Percentiles rank a stretch among this genome's conserved stretches.
Evolutionary conservation across 352 stramenopile genomes (phyloP).

Genomic region (Pythium rhizo-oryzae): DNA sequence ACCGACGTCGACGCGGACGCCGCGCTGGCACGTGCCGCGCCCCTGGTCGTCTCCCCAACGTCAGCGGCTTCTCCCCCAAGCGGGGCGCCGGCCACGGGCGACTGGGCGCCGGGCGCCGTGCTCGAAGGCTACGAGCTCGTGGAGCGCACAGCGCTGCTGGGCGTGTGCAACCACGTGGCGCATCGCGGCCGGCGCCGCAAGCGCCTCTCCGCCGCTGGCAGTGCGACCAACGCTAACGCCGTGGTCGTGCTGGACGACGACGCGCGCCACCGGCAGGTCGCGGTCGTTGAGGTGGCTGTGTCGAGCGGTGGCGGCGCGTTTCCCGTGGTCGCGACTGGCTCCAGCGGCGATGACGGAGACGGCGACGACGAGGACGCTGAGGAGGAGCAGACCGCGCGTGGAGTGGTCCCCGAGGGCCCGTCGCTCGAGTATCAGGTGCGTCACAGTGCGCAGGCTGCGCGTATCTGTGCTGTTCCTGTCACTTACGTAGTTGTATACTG

Average conservation of each 20-base stretch:
- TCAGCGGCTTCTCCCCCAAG: neutral
- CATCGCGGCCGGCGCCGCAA: neutral
- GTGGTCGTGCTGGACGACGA: constrained; percentile 5
- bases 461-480: too few relatives aligned
- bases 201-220: neutral
- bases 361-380: neutral
- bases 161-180: constrained; percentile 54
- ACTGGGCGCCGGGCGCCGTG: constrained; percentile 34
- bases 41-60: neutral
- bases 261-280: constrained; percentile 8
- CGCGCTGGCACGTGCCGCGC: neutral
- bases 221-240: neutral
- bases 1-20: neutral
- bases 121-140: constrained; percentile 78
- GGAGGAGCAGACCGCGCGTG: constrained; percentile 3
- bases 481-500: neutral
- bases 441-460: too few relatives aligned
- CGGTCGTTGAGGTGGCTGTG: constrained; percentile 7
- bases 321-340: neutral
- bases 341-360: constrained; percentile 3
- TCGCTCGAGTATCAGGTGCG: constrained; percentile 69
- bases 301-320: neutral
- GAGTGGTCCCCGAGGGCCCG: constrained; percentile 40
- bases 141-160: constrained; percentile 63
- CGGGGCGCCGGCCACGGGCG: constrained; percentile 5